Evolutionary conservation across 2,329 filamentous ascomycete species (phyloP), one percentile per base, ranked within the genome.

Genomic region (Aspergillus pseudonomiae): DNA sequence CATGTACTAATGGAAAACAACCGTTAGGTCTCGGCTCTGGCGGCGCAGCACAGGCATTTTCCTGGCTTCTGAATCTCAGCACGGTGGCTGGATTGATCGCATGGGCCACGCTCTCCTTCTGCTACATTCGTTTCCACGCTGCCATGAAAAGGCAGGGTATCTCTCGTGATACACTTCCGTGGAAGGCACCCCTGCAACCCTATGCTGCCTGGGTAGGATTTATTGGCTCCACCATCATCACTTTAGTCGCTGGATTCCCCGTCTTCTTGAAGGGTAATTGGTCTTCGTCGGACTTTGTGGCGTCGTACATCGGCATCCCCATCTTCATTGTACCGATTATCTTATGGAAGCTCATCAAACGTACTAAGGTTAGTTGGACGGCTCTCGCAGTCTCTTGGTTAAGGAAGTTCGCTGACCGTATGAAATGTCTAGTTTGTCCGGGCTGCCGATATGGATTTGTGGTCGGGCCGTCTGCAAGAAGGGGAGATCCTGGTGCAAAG

Each of bases 171-270:
- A 62, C 79, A 9, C 73, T 86, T 3, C 83, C 85, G 0, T 87
- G 84, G 71, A 65, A 78, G 30, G 82, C 80, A 16, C 74, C 75
- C 3, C 70, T 86, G 6, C 85, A 87, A 68, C 85, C 90, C 1
- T 91, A 89, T 73, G 85, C 85, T 1, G 84, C 88, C 0, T 92
- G 84, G 76, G 76, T 84, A 36, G 81, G 84, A 16, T 84, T 91
- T 1, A 73, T 85, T 43, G 73, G 88, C 34, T 84, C 91, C 46
- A 73, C 76, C 3, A 77, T 92, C 30, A 81, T 92, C 16, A 87
- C 85, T 3, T 74, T 92, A 4, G 87, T 90, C 63, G 90, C 90
- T 63, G 90, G 89, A 1, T 93, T 92, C 76, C 83, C 88, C 6
- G 74, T 75, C 2, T 77, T 77, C 61, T 61, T 77, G 21, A 75